phyloP scores from a whole-genome alignment of 2,329 filamentous ascomycete species.

The Biscogniauxia mediterranea region DNA sequence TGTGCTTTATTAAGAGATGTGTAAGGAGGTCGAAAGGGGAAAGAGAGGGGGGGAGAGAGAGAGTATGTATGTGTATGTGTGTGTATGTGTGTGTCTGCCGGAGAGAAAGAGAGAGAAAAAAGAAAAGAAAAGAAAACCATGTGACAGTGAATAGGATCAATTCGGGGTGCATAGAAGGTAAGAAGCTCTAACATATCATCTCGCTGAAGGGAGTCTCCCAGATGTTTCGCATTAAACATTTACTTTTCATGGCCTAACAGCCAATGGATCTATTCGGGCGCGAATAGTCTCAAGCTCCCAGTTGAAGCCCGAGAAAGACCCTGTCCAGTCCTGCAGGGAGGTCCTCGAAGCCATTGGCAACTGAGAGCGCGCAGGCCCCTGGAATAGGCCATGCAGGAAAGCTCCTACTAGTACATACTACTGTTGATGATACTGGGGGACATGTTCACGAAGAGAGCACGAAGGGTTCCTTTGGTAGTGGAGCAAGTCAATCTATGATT shows the following conservation, averaged over 20 bases:
- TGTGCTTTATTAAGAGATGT: conserved; percentile 24
- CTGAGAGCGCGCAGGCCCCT: conserved; percentile 15
- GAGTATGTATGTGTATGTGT: too few species aligned
- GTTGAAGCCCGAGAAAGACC: conserved; percentile 19
- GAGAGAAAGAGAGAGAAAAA: neutral
- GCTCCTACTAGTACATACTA: conserved; percentile 1
- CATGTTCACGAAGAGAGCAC: conserved; percentile 14
- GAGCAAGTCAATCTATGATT: neutral
- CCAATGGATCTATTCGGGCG: conserved; percentile 28
- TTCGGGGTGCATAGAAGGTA: conserved; percentile 10
- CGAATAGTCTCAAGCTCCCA: conserved; percentile 23
- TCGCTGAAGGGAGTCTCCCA: conserved; percentile 9
- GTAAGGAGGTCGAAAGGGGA: neutral
- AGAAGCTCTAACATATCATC: conserved; percentile 2
- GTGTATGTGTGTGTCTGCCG: too few species aligned
- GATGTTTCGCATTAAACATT: conserved; percentile 26
- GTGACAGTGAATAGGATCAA: conserved; percentile 9
- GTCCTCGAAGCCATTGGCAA: conserved; percentile 15
- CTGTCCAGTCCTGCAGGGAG: conserved; percentile 11
- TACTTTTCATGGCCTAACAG: conserved; percentile 15
- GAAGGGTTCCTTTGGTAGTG: conserved; percentile 4
- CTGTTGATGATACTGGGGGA: conserved; percentile 1
- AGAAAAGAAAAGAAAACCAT: conserved; percentile 7
- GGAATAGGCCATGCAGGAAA: conserved; percentile 8
- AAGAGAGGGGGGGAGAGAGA: conserved; percentile 10